A percentile compares a stretch with the other conserved stretches of the same genome.
phyloP scores from a whole-genome alignment of 1,284 basidiomycete species.

The Trametes sp. region DNA sequence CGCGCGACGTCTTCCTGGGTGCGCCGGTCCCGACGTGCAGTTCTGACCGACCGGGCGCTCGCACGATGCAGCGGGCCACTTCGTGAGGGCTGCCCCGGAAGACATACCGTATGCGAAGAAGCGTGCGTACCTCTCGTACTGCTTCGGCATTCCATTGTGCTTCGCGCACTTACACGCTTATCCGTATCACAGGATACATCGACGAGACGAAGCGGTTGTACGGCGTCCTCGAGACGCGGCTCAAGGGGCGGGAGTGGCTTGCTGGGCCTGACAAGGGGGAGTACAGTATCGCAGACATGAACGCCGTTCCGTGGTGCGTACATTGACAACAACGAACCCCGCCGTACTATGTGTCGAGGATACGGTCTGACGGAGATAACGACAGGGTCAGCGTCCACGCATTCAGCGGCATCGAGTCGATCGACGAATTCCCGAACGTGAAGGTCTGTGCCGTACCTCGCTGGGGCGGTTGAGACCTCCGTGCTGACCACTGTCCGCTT shows the following conservation, averaged over 20 bases:
- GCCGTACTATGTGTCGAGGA: no score
- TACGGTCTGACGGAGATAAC: neutral
- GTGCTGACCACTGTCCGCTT: constrained; percentile 8
- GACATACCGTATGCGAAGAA: constrained; percentile 72
- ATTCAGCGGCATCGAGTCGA: constrained; percentile 58
- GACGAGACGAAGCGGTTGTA: constrained; percentile 82
- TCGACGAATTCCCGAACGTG: constrained; percentile 52
- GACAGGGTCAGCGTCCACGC: constrained; percentile 47
- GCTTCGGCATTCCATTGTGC: neutral
- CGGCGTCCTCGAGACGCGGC: constrained; percentile 74
- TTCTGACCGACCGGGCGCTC: neutral
- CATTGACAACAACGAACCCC: no score
- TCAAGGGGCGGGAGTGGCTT: constrained; percentile 69
- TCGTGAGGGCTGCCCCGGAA: constrained; percentile 59
- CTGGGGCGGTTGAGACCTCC: neutral
- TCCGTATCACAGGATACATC: constrained; percentile 57
- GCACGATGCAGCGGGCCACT: constrained; percentile 54
- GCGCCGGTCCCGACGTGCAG: neutral
- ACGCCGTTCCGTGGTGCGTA: constrained; percentile 58
- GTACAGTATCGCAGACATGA: constrained; percentile 74
- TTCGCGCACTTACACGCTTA: neutral
- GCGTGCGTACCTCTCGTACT: constrained; percentile 43
- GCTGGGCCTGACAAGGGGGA: constrained; percentile 70
- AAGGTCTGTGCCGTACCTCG: constrained; percentile 30
- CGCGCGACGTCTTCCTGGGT: neutral